phyloP scores from a whole-genome alignment of 75 land plant species.

The Cunninghamia lanceolata region DNA sequence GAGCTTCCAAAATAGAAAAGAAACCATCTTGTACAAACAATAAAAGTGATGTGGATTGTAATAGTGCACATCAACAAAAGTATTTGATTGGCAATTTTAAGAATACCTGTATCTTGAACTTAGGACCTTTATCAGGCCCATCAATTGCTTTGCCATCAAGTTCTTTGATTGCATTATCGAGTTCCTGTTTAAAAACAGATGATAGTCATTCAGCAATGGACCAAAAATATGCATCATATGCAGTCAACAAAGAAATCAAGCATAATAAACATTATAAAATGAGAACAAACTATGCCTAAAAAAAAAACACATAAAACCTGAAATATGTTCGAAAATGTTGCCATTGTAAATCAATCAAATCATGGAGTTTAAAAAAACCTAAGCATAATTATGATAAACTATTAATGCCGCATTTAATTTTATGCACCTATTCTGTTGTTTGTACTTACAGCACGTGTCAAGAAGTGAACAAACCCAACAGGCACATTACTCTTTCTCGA shows the following conservation, averaged over 20 bases:
- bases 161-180: constrained; percentile 43
- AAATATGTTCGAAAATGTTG: background rate
- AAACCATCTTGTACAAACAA: background rate
- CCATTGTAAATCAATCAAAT: background rate
- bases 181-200: constrained; percentile 24
- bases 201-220: background rate
- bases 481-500: constrained; percentile 25
- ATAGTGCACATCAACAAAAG: background rate
- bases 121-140: constrained; percentile 28
- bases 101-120: constrained; percentile 30
- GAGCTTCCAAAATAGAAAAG: background rate
- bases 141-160: constrained; percentile 32
- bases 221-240: background rate
- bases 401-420: background rate
- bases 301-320: background rate
- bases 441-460: constrained; percentile 26
- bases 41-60: background rate
- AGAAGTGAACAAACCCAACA: constrained; percentile 45
- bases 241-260: background rate
- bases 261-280: background rate
- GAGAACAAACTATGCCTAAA: background rate
- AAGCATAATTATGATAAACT: background rate
- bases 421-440: background rate
- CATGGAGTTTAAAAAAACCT: background rate
- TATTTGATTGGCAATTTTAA: background rate